phyloP scores from a whole-genome alignment of 805 yeast species.

The Sugiyamaella marilandica region DNA sequence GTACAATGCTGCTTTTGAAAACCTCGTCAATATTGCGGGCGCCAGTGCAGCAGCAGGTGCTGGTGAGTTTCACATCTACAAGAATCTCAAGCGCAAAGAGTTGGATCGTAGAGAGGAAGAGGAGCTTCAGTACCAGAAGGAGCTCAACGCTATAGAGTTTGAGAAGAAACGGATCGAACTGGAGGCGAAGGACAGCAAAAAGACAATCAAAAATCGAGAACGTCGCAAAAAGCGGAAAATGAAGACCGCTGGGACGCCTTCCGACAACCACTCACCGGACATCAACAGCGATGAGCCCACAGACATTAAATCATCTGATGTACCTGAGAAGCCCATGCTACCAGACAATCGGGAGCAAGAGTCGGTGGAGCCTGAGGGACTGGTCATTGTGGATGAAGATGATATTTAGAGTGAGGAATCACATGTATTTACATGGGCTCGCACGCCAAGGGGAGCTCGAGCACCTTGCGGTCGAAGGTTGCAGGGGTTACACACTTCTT shows the following conservation, averaged over 20 bases:
- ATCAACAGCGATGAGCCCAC: background rate
- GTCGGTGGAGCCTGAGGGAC: background rate
- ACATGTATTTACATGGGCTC: no score
- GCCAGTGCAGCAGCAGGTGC: constrained; percentile 36
- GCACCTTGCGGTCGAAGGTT: no score
- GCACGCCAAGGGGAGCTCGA: no score
- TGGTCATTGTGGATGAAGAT: constrained; percentile 4
- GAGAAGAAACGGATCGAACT: constrained; percentile 16
- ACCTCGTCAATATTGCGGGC: constrained; percentile 26
- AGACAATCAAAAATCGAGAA: constrained; percentile 27
- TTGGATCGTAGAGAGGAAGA: constrained; percentile 25
- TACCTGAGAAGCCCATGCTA: no score
- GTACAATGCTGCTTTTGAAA: constrained; percentile 4
- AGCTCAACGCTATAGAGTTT: constrained; percentile 25
- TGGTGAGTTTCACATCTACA: constrained; percentile 36
- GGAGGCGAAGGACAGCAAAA: constrained; percentile 22
- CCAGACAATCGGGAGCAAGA: no score
- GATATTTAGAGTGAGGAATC: background rate
- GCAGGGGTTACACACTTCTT: no score
- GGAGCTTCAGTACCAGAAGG: constrained; percentile 22
- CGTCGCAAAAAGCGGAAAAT: constrained; percentile 13
- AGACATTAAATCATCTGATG: background rate
- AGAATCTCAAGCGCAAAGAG: constrained; percentile 31
- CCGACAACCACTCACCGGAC: background rate
- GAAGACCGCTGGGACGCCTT: background rate